Percentiles rank a stretch among this genome's conserved stretches.
Evolutionary conservation across 2,329 filamentous ascomycete genomes (phyloP).

Genomic region (Pseudocercospora fijiensis): DNA sequence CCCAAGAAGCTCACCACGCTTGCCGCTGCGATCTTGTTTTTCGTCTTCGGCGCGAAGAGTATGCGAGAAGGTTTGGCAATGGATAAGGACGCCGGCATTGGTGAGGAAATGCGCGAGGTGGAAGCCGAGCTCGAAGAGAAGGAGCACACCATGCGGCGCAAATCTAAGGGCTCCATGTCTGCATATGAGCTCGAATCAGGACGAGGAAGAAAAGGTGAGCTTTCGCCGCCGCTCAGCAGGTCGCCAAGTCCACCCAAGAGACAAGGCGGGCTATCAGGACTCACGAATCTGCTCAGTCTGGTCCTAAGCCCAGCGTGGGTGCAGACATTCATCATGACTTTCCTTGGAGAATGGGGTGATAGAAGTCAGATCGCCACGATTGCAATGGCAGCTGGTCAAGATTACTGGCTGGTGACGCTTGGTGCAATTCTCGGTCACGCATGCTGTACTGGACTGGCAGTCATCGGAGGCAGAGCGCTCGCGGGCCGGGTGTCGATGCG

Average conservation of each 20-base stretch:
- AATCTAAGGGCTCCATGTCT: conserved; percentile 66
- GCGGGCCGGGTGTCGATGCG: conserved; percentile 91
- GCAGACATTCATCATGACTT: conserved; percentile 98
- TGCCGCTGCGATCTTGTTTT: conserved; percentile 78
- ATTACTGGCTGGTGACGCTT: conserved; percentile 97
- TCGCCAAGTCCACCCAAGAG: conserved; percentile 33
- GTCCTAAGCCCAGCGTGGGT: conserved; percentile 96
- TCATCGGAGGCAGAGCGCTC: conserved; percentile 87
- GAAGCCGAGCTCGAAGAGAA: conserved; percentile 93
- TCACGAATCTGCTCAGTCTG: conserved; percentile 83
- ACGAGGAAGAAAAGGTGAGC: conserved; percentile 28
- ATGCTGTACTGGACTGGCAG: conserved; percentile 85
- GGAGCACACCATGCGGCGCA: conserved; percentile 63
- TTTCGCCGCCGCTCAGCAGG: conserved; percentile 31
- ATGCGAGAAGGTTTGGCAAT: conserved; percentile 84
- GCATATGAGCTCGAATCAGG: conserved; percentile 55
- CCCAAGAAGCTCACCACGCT: conserved; percentile 90
- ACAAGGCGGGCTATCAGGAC: conserved; percentile 50
- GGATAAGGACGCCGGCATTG: conserved; percentile 83
- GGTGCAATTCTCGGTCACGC: conserved; percentile 84
- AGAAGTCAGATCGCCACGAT: conserved; percentile 97
- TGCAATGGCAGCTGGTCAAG: conserved; percentile 95
- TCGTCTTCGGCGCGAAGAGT: conserved; percentile 83
- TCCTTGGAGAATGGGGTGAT: conserved; percentile 97
- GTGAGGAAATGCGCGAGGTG: conserved; percentile 97